phyloP scores from a whole-genome alignment of 75 land plant genomes.

The Ceratopteris richardii region DNA sequence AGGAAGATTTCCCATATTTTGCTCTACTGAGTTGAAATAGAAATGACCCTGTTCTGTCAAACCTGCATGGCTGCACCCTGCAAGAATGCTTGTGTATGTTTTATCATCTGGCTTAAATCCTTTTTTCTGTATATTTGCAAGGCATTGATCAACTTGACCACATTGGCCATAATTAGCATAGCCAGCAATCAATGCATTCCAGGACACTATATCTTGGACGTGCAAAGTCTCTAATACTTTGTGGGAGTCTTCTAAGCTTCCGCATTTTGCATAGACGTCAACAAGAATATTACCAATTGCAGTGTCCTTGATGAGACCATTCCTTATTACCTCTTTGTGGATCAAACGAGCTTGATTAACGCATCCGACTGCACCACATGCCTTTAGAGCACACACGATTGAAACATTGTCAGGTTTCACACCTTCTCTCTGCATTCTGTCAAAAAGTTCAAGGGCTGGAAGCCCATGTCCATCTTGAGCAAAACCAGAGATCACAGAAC shows the following conservation, averaged over 20 bases:
- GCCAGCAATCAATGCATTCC: conserved; percentile 19
- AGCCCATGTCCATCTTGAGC: conserved; percentile 16
- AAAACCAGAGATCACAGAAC: conserved; percentile 24
- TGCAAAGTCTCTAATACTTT: conserved; percentile 7
- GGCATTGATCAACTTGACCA: conserved; percentile 6
- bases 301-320: conserved; percentile 36
- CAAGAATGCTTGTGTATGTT: conserved; percentile 23
- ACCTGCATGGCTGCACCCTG: conserved; percentile 29
- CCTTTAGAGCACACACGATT: conserved; percentile 49
- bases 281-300: conserved; percentile 52
- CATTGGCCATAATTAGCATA: conserved; percentile 17
- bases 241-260: conserved; percentile 12
- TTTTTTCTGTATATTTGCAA: conserved; percentile 8
- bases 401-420: conserved; percentile 26
- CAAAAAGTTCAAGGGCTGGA: conserved; percentile 13
- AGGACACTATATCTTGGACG: conserved; percentile 9
- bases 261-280: conserved; percentile 35
- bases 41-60: conserved; percentile 15
- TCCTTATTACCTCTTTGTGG: conserved; percentile 44
- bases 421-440: conserved; percentile 17
- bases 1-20: conserved; percentile 6
- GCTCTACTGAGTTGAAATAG: conserved; percentile 9
- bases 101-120: conserved; percentile 21
- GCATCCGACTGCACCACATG: conserved; percentile 44
- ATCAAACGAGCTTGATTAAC: conserved; percentile 39